Evolutionary conservation across 345 rosid genomes (phyloP), one percentile per base, ranked within the genome.

Genomic region (Gynandropsis gynandra): DNA sequence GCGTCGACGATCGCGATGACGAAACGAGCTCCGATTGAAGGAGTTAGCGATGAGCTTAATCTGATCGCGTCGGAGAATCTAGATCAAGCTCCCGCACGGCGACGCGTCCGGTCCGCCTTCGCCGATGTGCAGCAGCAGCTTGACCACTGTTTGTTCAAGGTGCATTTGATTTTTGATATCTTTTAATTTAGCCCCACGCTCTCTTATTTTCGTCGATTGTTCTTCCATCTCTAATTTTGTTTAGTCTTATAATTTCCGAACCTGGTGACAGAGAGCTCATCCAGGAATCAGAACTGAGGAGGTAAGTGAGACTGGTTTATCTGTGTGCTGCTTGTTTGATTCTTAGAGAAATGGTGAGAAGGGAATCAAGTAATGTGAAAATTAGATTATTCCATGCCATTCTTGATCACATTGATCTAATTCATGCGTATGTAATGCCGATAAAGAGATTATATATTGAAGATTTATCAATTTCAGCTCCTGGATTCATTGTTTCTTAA

Each of bases 141-240:
- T 47, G 98, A 87, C 68, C 98, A 90, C 61, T 79, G 81, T 47
- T 64, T 90, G 56, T 84, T 86, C 66, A 83, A 82, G 95, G 96
- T 81, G 11, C 13, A 63, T 5, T 24, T 27, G 16, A 8, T 42
- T 47, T 32, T 43, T 13, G 10, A 12, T 2, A 24, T 24, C 8
- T 4, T 47, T 10, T 27, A n/a, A 7, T 38, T 7, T 5, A n/a
- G n/a, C n/a, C n/a, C 39, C 41, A 34, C n/a, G 20, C 14, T 5
- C 1, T 37, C 17, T 42, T 34, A 2, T 3, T 46, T 46, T 40
- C 33, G 16, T 32, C 36, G 0, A 5, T 5, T 8, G 31, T 56
- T 31, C 33, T 14, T 31, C 35, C 10, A 0, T 46, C 1, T 27
- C n/a, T 34, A 41, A 19, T 10, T 5, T 1, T 33, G 11, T 52